These are phyloP conservation scores for Aurifilum marmelostoma DNA, from an alignment of 2,329 filamentous ascomycete species.

Conservation along the genomic window DNA sequence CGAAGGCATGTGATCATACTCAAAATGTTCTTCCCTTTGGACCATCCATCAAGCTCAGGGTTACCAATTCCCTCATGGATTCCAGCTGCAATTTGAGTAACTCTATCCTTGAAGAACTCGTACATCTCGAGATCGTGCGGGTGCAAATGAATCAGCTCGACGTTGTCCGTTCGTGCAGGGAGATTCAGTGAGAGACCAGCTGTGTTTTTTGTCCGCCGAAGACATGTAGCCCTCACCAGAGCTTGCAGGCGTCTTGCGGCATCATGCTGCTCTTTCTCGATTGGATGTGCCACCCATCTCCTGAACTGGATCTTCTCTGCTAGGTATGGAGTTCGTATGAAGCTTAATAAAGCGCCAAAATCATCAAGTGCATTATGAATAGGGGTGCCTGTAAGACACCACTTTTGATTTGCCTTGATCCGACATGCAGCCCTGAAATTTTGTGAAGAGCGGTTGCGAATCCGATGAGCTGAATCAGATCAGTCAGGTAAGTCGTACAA, in stretches of 20 bases:
- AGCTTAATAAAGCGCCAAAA: constrained; percentile 41
- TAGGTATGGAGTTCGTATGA: constrained; percentile 33
- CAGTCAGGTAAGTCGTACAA: background rate
- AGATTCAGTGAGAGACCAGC: background rate
- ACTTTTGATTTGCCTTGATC: constrained; percentile 33
- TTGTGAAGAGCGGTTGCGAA: background rate
- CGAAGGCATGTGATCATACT: constrained; percentile 1
- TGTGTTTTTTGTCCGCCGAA: background rate
- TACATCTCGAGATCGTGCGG: background rate
- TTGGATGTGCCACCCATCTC: background rate
- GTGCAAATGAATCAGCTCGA: background rate
- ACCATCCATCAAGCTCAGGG: background rate
- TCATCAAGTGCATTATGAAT: constrained; percentile 47
- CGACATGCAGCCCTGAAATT: background rate
- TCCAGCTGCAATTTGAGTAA: background rate
- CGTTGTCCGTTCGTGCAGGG: background rate
- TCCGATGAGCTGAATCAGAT: background rate
- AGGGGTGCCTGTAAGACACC: constrained; percentile 47
- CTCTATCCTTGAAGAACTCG: background rate
- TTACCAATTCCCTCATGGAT: background rate
- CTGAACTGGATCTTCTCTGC: background rate
- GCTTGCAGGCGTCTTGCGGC: background rate
- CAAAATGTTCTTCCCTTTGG: background rate
- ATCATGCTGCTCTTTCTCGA: background rate
- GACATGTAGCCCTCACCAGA: background rate